Evolutionary conservation across 139 green algal genomes (phyloP), one percentile per base, ranked within the genome.

Genomic region (Picochlorum sp.): DNA sequence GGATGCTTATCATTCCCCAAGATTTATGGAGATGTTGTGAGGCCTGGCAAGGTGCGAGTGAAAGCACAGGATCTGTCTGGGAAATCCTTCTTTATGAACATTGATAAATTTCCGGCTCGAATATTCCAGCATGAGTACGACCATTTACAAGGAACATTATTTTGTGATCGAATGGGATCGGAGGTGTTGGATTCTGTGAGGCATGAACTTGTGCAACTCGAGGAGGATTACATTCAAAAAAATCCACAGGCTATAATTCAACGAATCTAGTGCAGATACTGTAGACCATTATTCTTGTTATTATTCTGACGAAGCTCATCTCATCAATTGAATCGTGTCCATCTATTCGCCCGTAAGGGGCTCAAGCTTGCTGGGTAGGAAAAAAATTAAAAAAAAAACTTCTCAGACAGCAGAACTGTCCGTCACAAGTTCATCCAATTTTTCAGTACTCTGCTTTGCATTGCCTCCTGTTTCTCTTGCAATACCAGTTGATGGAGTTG

Each of bases 91-190:
- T 59, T 34, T 4, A 44, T 72, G 3, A 52, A 21, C 1, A 61
- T 79, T 23, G 66, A 74, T 31, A 89, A 75, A 49, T 97, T 81
- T 57, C 62, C 83, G 20, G 87, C 94, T 4, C 75, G 94, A 16
- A 92, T 99, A 28, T 99, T 99, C 73, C 92, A 98, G 74, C 94
- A 99, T 71, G 94, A 98, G 73, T 98, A 88, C 54, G 94, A 98
- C 77, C 93, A 98, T 67, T 70, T 97, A 31, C 83, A 98, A 81
- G 86, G 88, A 20, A 65, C 75, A 3, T 74, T 96, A 24, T 95
- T 91, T 66, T 82, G 83, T 63, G 90, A 96, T 75, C 68, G 90
- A 20, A 91, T 96, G 83, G 68, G 70, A 28, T 49, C 74, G 4
- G 47, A 70, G 3, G 79, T 80, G 41, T 57, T 93, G 20, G 69